phyloP scores from a whole-genome alignment of 192 early-diverging fungal species.

The Podochytrium sp. region DNA sequence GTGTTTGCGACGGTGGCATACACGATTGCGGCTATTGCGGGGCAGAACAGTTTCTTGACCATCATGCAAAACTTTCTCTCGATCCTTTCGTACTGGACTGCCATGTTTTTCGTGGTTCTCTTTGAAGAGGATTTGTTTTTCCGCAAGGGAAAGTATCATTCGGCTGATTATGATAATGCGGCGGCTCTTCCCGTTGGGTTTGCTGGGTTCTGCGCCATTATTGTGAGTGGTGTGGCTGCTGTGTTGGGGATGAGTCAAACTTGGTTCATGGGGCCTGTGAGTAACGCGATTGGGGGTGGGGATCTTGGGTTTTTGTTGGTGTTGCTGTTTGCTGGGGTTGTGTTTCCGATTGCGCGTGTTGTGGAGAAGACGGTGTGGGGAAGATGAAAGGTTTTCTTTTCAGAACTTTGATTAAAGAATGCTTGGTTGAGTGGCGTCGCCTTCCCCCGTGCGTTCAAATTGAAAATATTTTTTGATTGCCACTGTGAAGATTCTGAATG shows the following conservation, averaged over 20 bases:
- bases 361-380: neutral
- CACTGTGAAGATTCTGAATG: no score
- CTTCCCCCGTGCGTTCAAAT: no score
- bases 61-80: conserved; percentile 39
- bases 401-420: no score
- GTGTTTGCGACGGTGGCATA: conserved; percentile 39
- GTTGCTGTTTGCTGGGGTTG: conserved; percentile 35
- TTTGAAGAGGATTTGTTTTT: conserved; percentile 34
- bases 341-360: conserved; percentile 19
- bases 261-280: conserved; percentile 27
- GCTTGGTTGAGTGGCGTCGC: no score
- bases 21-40: conserved; percentile 34
- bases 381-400: neutral
- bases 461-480: no score
- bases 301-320: conserved; percentile 35
- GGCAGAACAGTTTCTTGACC: conserved; percentile 34
- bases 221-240: conserved; percentile 35
- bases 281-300: conserved; percentile 24
- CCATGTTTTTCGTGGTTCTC: conserved; percentile 34
- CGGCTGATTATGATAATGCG: conserved; percentile 31
- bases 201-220: conserved; percentile 25
- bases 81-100: conserved; percentile 41
- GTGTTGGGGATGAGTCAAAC: conserved; percentile 44
- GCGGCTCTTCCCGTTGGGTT: conserved; percentile 32
- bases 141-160: conserved; percentile 7